Evolutionary conservation across 2,329 filamentous ascomycete species (phyloP), one percentile per base, ranked within the genome.

Genomic region (Aureobasidium sp.): DNA sequence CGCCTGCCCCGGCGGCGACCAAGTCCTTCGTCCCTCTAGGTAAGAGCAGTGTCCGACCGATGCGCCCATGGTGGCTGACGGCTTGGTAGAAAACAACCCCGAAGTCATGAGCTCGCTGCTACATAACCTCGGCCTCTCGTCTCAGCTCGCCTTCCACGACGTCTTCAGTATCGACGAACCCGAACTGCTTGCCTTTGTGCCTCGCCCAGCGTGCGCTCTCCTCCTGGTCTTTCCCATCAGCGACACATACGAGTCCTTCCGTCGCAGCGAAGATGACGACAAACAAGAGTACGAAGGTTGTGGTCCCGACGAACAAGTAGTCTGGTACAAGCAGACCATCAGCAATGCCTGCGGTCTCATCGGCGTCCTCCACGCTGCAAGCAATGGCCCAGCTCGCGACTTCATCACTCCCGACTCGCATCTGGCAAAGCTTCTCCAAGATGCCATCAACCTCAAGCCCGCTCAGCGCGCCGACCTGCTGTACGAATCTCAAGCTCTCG

Each of bases 281-380:
- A 78, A 79, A 45, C 67, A 77, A 2, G 83, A 86, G 42, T 96
- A 96, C 77, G 72, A 74, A 0, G 88, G 87, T 47, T 81, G 79
- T 20, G 91, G 91, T 1, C 76, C 82, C 0, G 71, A 70, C 0
- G 90, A 97, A 71, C 87, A 90, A 5, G 90, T 97, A 0, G 71
- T 96, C 8, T 99, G 93, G 94, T 97, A 92, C 81, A 89, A 85
- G 68, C 93, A 97, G 78, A 97, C 92, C 0, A 97, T 97, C 69
- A 84, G 89, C 64, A 96, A 97, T 73, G 91, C 93, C 0, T 97
- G 93, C 74, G 93, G 93, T 0, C 78, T 96, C 48, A 96, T 97
- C 79, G 94, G 89, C 0, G 76, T 97, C 31, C 74, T 97, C 49
- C 94, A 97, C 72, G 89, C 87, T 20, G 84, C 90, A 0, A 82